A percentile compares a stretch with the other conserved stretches of the same genome.
These are phyloP conservation scores for Moniliophthora roreri DNA, from an alignment of 1,284 basidiomycete genomes.

Conservation along the genomic window DNA sequence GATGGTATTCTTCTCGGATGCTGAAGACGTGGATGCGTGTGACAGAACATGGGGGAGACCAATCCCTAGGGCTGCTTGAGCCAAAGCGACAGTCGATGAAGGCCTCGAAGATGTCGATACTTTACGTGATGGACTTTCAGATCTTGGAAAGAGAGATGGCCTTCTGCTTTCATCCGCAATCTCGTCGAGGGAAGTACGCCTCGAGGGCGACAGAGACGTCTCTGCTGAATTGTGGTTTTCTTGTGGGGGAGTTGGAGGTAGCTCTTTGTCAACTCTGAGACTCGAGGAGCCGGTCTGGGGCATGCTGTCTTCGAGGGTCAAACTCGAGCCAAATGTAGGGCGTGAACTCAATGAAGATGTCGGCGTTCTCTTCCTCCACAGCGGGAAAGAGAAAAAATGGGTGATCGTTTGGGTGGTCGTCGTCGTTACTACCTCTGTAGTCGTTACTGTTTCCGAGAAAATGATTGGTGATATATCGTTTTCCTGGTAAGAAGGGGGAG, in stretches of 20 bases:
- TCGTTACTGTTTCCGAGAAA: slow-evolving; percentile 48
- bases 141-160: slow-evolving; percentile 13
- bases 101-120: slow-evolving; percentile 20
- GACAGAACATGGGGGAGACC: slow-evolving; percentile 56
- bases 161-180: slow-evolving; percentile 8
- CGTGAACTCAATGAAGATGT: slow-evolving; percentile 18
- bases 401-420: slow-evolving; percentile 50
- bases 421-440: slow-evolving; percentile 48
- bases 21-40: slow-evolving; percentile 39
- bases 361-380: slow-evolving; percentile 56
- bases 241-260: slow-evolving; percentile 61
- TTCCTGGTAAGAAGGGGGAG: slow-evolving; percentile 42
- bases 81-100: slow-evolving; percentile 46
- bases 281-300: slow-evolving; percentile 20
- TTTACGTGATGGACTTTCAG: slow-evolving; percentile 1
- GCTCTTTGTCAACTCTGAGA: slow-evolving; percentile 56
- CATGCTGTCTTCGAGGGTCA: slow-evolving; percentile 7
- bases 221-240: slow-evolving; percentile 8
- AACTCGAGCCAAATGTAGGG: not conserved
- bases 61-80: slow-evolving; percentile 57
- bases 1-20: slow-evolving; percentile 41
- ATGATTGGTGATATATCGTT: slow-evolving; percentile 35
- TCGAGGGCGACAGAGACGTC: slow-evolving; percentile 15
- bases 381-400: slow-evolving; percentile 65
- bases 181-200: slow-evolving; percentile 11